Evolutionary conservation across 2,329 filamentous ascomycete genomes (phyloP).

Genomic region (Paecilomyces formosus): DNA sequence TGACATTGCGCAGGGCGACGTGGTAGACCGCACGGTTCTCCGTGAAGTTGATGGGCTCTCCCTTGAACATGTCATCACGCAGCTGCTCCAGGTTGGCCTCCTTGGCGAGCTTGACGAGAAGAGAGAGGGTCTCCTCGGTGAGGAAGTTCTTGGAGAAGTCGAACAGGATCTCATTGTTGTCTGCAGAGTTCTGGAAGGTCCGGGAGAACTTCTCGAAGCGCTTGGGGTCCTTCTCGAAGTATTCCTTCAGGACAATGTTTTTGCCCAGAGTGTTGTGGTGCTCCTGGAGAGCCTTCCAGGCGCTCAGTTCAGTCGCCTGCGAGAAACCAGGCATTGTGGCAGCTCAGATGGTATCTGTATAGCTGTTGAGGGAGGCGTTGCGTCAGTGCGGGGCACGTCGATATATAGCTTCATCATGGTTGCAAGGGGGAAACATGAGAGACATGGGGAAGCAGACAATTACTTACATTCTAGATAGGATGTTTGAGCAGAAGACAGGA

Average conservation of each 20-base stretch:
- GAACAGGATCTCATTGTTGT: constrained; percentile 82
- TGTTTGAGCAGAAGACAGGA: background rate
- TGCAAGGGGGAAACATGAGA: background rate
- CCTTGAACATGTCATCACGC: constrained; percentile 93
- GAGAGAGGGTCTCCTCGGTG: constrained; percentile 80
- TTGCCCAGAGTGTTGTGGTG: constrained; percentile 83
- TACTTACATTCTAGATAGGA: background rate
- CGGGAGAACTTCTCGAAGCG: constrained; percentile 88
- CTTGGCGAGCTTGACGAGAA: constrained; percentile 83
- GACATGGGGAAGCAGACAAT: background rate
- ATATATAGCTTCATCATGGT: background rate
- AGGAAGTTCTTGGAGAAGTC: constrained; percentile 99
- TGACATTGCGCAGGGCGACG: constrained; percentile 82
- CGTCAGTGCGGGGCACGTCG: constrained; percentile 20
- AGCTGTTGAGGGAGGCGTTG: constrained; percentile 3
- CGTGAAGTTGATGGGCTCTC: constrained; percentile 99
- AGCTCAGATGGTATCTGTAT: constrained; percentile 5
- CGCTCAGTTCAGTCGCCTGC: constrained; percentile 75
- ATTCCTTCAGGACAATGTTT: constrained; percentile 85
- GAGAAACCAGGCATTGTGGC: constrained; percentile 38
- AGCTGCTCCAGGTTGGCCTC: constrained; percentile 88
- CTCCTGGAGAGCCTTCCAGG: constrained; percentile 85
- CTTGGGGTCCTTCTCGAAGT: constrained; percentile 78
- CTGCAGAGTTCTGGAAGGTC: constrained; percentile 71
- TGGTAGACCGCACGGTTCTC: constrained; percentile 96